phyloP scores from a whole-genome alignment of 768 basidiomycete species.

The Hygrophoropsis aurantiaca region DNA sequence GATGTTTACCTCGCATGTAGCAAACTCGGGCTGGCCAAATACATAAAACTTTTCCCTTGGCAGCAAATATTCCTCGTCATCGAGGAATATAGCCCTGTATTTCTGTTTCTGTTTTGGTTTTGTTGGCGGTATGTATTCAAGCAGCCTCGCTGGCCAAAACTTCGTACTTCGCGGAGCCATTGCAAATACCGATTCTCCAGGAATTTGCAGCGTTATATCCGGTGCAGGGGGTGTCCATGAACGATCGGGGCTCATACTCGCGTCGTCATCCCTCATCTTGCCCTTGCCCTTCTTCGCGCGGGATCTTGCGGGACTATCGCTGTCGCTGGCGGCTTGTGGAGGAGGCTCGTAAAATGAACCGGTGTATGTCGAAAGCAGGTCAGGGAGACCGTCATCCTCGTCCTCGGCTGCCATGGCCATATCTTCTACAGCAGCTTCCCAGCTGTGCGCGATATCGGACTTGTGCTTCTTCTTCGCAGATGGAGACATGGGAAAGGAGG shows the following conservation, averaged over 20 bases:
- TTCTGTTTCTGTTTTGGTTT: slow-evolving; percentile 36
- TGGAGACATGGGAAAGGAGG: slow-evolving; percentile 10
- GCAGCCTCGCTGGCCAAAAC: slow-evolving; percentile 71
- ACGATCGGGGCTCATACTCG: slow-evolving; percentile 9
- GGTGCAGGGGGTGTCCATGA: slow-evolving; percentile 42
- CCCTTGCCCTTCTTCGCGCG: slow-evolving; percentile 10
- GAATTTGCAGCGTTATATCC: slow-evolving; percentile 54
- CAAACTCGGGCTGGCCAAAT: slow-evolving; percentile 59
- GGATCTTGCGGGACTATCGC: slow-evolving; percentile 1
- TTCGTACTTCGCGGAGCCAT: slow-evolving; percentile 27
- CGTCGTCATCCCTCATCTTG: slow-evolving; percentile 21
- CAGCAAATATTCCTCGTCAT: slow-evolving; percentile 41
- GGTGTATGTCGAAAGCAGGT: slow-evolving; percentile 30
- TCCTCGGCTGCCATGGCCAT: slow-evolving; percentile 44
- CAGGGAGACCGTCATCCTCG: slow-evolving; percentile 50
- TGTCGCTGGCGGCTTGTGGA: slow-evolving; percentile 5
- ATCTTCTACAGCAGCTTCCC: slow-evolving; percentile 48
- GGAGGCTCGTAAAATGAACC: slow-evolving; percentile 21
- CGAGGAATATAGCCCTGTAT: slow-evolving; percentile 63
- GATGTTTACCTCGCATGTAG: slow-evolving; percentile 51
- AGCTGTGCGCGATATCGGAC: slow-evolving; percentile 37
- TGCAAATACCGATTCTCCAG: slow-evolving; percentile 68
- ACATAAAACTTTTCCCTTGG: slow-evolving; percentile 57
- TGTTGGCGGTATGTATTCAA: slow-evolving; percentile 48
- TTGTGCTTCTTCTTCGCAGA: slow-evolving; percentile 52